These are phyloP conservation scores for Pugionium cornutum DNA, from an alignment of 345 rosid genomes.

Conservation along the genomic window DNA sequence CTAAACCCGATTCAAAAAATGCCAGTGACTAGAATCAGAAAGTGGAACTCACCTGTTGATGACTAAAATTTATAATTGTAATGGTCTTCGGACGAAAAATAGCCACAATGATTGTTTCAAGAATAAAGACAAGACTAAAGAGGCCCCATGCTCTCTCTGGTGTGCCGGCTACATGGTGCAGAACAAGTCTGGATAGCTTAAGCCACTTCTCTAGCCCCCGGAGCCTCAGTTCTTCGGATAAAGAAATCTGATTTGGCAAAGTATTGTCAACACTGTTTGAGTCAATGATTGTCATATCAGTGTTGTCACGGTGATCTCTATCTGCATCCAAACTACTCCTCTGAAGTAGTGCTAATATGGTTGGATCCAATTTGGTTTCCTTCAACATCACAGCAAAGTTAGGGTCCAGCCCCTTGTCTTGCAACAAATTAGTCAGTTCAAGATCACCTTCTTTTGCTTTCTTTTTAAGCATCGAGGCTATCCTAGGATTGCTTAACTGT, in stretches of 20 bases:
- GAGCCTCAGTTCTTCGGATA: constrained; percentile 93
- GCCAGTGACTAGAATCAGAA: constrained; percentile 8
- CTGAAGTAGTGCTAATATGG: constrained; percentile 89
- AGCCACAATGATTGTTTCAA: constrained; percentile 82
- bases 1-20: neutral
- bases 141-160: constrained; percentile 99
- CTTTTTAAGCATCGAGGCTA: constrained; percentile 80
- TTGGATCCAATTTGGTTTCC: constrained; percentile 92
- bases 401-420: constrained; percentile 97
- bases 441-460: constrained; percentile 86
- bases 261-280: constrained; percentile 81
- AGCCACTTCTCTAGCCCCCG: constrained; percentile 98
- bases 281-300: constrained; percentile 58
- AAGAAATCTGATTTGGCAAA: constrained; percentile 80
- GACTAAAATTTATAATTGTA: constrained; percentile 70
- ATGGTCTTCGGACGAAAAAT: constrained; percentile 89
- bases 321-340: constrained; percentile 99
- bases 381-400: constrained; percentile 98
- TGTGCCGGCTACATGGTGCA: constrained; percentile 90
- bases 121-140: constrained; percentile 88
- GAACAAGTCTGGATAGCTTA: constrained; percentile 75
- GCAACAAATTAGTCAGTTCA: constrained; percentile 82
- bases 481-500: constrained; percentile 82
- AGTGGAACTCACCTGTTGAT: constrained; percentile 75
- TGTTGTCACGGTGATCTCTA: constrained; percentile 91